Percentiles rank a stretch among this genome's conserved stretches.
These are phyloP conservation scores for Aspergillus pseudonomiae DNA, from an alignment of 2,329 filamentous ascomycete species.

Conservation along the genomic window DNA sequence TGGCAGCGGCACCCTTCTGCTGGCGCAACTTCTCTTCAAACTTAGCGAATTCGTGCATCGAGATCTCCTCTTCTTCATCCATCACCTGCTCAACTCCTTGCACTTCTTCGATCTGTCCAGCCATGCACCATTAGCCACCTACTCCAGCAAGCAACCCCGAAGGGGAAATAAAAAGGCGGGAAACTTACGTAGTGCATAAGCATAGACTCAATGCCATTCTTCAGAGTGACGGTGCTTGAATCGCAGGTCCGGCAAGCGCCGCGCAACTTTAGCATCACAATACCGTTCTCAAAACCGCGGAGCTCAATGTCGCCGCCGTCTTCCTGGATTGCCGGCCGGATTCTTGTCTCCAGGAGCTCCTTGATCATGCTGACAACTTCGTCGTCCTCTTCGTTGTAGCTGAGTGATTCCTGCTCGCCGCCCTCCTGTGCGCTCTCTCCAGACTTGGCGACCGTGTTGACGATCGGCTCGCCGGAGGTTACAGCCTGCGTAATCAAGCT, in stretches of 20 bases:
- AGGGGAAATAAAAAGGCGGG: neutral
- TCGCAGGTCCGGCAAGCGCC: constrained; percentile 96
- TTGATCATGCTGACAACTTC: constrained; percentile 99
- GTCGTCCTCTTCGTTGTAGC: constrained; percentile 85
- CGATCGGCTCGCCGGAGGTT: constrained; percentile 78
- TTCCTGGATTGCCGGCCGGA: constrained; percentile 93
- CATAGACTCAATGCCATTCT: constrained; percentile 99
- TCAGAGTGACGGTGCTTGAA: constrained; percentile 92
- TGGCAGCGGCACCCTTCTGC: constrained; percentile 57
- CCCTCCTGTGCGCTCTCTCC: constrained; percentile 54
- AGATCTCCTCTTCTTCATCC: constrained; percentile 88
- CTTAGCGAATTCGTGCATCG: constrained; percentile 84
- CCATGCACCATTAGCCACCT: constrained; percentile 23
- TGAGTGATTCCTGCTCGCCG: constrained; percentile 68
- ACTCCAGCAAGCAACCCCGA: neutral
- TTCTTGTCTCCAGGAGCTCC: constrained; percentile 91
- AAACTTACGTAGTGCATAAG: constrained; percentile 86
- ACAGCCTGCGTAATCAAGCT: constrained; percentile 91
- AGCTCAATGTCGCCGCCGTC: constrained; percentile 98
- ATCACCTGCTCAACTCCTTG: constrained; percentile 88
- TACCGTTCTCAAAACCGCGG: constrained; percentile 81
- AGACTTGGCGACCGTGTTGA: constrained; percentile 69
- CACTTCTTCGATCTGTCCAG: constrained; percentile 83
- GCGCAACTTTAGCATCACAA: constrained; percentile 82
- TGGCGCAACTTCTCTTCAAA: constrained; percentile 83